Evolutionary conservation across 352 stramenopile species (phyloP).

Genomic region (Globisporangium camurandrum): DNA sequence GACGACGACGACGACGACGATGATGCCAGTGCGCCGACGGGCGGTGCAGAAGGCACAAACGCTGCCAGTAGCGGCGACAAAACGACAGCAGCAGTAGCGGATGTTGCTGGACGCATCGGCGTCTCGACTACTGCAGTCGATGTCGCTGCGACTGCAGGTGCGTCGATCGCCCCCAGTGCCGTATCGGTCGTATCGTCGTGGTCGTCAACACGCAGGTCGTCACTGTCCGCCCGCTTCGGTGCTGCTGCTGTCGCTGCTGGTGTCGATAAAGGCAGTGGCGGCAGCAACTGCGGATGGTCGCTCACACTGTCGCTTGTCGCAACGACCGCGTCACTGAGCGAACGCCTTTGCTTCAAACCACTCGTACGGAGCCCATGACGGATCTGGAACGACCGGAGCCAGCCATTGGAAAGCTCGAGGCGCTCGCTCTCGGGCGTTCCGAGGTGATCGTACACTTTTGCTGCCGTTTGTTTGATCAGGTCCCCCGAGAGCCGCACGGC

Average conservation of each 20-base stretch:
- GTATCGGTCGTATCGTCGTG: too few species aligned
- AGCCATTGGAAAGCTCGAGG: conserved; percentile 20
- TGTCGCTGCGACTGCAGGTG: too few species aligned
- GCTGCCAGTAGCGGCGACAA: too few species aligned
- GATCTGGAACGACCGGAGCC: conserved; percentile 13
- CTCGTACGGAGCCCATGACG: conserved; percentile 4
- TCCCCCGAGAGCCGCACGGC: conserved; percentile 7
- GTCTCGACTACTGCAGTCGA: background rate
- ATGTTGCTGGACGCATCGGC: background rate
- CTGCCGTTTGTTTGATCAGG: conserved; percentile 16
- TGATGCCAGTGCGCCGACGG: too few species aligned
- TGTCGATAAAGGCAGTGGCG: too few species aligned
- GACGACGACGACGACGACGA: too few species aligned
- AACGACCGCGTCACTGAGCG: background rate
- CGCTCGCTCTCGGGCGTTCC: conserved; percentile 8
- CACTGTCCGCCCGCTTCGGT: too few species aligned
- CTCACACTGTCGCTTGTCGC: too few species aligned
- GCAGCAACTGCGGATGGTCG: background rate
- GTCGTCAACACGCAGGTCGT: too few species aligned
- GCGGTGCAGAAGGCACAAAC: too few species aligned
- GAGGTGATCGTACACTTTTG: conserved; percentile 16
- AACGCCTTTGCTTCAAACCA: background rate
- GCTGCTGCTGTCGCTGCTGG: background rate
- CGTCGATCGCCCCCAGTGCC: too few species aligned
- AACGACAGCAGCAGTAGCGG: background rate